Conservation (phyloP, 2,329 filamentous ascomycete genomes). For the Fonsecaea nubica region DNA sequence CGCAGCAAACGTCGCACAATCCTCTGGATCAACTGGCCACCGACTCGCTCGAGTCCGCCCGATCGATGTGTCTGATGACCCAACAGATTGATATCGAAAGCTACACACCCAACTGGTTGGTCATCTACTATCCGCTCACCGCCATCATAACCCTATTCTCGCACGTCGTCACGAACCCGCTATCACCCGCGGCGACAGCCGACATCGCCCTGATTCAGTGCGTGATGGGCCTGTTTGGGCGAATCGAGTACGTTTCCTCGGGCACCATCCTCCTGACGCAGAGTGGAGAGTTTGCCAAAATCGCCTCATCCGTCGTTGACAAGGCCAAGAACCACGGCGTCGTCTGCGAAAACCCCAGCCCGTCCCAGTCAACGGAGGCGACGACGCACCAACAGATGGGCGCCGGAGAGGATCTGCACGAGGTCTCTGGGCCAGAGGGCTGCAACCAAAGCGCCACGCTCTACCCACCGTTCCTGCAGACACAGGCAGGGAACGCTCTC, state of each 20-base stretch:
- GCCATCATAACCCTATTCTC: neutral
- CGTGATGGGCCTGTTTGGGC: neutral
- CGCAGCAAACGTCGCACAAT: too few relatives aligned
- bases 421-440: neutral
- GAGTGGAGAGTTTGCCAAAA: neutral
- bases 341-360: neutral
- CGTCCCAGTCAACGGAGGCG: neutral
- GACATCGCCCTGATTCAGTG: neutral
- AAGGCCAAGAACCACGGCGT: neutral
- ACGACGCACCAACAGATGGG: neutral
- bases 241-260: neutral
- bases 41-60: neutral
- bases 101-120: neutral
- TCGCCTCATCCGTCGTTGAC: neutral
- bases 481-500: neutral
- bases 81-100: neutral
- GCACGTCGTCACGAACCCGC: neutral
- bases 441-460: neutral
- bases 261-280: neutral
- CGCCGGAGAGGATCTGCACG: neutral
- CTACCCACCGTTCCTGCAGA: neutral
- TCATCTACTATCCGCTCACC: neutral
- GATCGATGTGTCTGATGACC: neutral
- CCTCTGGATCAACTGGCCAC: neutral
- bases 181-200: neutral